These are phyloP conservation scores for Sporormia fimetaria DNA, from an alignment of 495 filamentous ascomycete species.

Conservation along the genomic window DNA sequence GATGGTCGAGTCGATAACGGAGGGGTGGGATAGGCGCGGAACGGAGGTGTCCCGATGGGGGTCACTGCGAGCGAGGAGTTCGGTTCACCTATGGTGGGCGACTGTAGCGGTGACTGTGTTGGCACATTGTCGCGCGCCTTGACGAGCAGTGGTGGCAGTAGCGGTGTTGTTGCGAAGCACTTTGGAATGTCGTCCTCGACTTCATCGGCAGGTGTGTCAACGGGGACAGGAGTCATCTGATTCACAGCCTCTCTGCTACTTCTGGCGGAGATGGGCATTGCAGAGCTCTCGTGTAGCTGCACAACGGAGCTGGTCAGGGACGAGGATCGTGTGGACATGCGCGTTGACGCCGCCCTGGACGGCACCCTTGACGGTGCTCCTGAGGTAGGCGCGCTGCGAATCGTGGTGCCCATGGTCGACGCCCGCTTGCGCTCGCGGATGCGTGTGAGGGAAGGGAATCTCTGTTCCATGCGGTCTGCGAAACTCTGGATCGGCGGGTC, in stretches of 20 bases:
- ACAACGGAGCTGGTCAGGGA: slow-evolving; percentile 34
- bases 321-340: slow-evolving; percentile 30
- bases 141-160: slow-evolving; percentile 69
- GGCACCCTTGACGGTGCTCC: slow-evolving; percentile 53
- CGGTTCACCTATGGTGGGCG: slow-evolving; percentile 53
- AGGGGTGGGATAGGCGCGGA: slow-evolving; percentile 51
- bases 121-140: slow-evolving; percentile 37
- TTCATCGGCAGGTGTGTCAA: slow-evolving; percentile 37
- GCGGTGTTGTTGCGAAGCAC: slow-evolving; percentile 60
- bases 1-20: slow-evolving; percentile 73
- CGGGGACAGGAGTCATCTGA: slow-evolving; percentile 30
- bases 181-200: slow-evolving; percentile 33
- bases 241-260: slow-evolving; percentile 53
- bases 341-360: slow-evolving; percentile 52
- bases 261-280: slow-evolving; percentile 53
- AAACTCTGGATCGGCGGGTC: slow-evolving; percentile 53
- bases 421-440: slow-evolving; percentile 45
- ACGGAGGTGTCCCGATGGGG: slow-evolving; percentile 34
- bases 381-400: slow-evolving; percentile 35
- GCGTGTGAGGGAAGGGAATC: slow-evolving; percentile 61
- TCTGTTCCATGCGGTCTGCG: slow-evolving; percentile 54
- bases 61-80: slow-evolving; percentile 34
- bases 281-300: too few species aligned
- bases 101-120: slow-evolving; percentile 69
- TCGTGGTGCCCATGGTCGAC: slow-evolving; percentile 36